These are phyloP conservation scores for Rhododendron henanense DNA, from an alignment of 148 eudicot genomes.

Conservation along the genomic window DNA sequence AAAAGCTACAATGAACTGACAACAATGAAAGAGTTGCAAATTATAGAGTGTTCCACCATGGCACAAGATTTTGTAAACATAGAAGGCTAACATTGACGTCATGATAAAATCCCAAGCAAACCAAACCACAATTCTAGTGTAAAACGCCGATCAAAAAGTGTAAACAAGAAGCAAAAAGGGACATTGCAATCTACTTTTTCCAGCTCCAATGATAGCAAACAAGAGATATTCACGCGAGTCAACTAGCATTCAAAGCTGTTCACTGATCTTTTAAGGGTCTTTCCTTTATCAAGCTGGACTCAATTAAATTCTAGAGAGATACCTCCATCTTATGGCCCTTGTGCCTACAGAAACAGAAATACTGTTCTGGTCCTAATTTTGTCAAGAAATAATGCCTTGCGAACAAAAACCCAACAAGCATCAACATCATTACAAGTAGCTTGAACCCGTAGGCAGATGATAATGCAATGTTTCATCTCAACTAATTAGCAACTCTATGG, in stretches of 20 bases:
- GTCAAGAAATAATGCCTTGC: background rate
- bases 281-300: slow-evolving; percentile 17
- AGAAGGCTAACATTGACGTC: background rate
- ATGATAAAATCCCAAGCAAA: background rate
- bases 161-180: background rate
- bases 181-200: background rate
- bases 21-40: background rate
- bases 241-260: slow-evolving; percentile 21
- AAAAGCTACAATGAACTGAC: background rate
- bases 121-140: background rate
- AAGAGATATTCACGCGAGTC: slow-evolving; percentile 10
- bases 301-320: background rate
- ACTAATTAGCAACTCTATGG: slow-evolving; percentile 9
- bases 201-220: background rate
- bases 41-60: background rate
- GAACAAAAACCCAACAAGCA: background rate
- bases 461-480: slow-evolving; percentile 3
- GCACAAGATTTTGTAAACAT: background rate
- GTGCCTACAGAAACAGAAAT: background rate
- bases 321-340: background rate
- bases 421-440: background rate
- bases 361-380: background rate
- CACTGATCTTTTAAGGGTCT: slow-evolving; percentile 1
- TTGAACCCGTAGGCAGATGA: background rate
- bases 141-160: background rate